Base-by-base conservation (phyloP, 176 grass and related monocot genomes). In the Carex kokanica region DNA sequence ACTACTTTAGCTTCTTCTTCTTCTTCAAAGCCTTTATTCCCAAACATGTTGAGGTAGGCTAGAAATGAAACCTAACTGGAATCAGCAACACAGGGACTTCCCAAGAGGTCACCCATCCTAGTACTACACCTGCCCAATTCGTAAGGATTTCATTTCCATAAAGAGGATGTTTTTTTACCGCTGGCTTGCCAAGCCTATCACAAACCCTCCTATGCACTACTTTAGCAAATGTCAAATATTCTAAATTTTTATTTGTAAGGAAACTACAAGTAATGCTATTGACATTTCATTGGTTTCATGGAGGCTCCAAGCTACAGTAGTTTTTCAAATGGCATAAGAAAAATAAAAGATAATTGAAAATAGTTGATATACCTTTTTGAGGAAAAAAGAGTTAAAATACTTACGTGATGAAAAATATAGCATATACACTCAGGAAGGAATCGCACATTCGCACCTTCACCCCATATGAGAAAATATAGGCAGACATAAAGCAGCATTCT, bases 361-460 rank as follows among this genome's bases (percentile, higher is more conserved):
- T 15, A 38, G 20, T 69, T 57, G 20, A 89, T 74, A 2, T 16
- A 93, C 91, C 93, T 90, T 18, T 59, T 59, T 59, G 17, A 2
- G 8, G 40, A 15, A 78, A 78, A 58, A n/a, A 78, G 70, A 41
- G 29, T 49, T 58, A 43, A 90, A 74, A 4, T 25, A 94, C 94
- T 97, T 91, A 98, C 92, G 83, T 93, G 84, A 94, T 98, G 90
- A 88, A 94, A 94, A 82, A 98, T 94, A 69, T 94, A 98, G 86
- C 95, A 98, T 85, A 98, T 88, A 53, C 90, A 89, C 70, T 98
- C 95, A 43, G 95, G 90, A 86, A 98, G 90, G 86, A 94, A 98
- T 67, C 95, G 86, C 61, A 98, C 24, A 29, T 95, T 98, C 58
- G 85, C 92, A 93, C 91, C 95, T 86, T 98, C 95, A 70, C 95